Evolutionary conservation across 306 rosid genomes (phyloP).

Genomic region (Ormosia emarginata): DNA sequence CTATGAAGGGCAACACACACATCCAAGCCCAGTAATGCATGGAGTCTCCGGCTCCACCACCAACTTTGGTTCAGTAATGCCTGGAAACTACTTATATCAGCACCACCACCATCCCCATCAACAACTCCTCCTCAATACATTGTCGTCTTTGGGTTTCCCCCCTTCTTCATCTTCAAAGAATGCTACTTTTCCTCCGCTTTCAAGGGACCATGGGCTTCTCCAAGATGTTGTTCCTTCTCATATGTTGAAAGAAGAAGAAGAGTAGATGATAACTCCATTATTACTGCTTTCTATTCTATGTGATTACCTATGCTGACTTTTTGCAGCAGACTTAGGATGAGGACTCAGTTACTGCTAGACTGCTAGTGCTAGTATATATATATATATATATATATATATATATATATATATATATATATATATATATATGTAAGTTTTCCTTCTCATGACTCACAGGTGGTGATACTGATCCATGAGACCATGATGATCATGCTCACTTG

Average conservation of each 20-base stretch:
- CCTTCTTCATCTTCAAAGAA: conserved; percentile 20
- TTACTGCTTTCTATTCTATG: conserved; percentile 10
- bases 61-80: conserved; percentile 28
- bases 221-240: conserved; percentile 74
- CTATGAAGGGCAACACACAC: conserved; percentile 90
- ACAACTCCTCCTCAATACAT: conserved; percentile 24
- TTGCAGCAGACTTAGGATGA: conserved; percentile 29
- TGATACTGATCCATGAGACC: neutral
- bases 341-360: conserved; percentile 23
- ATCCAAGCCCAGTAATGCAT: conserved; percentile 66
- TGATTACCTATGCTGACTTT: conserved; percentile 36
- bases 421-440: conserved; percentile 43
- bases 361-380: neutral
- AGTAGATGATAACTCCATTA: conserved; percentile 27
- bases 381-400: no score
- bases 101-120: conserved; percentile 18
- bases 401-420: no score
- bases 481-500: conserved; percentile 17
- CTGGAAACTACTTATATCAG: conserved; percentile 20
- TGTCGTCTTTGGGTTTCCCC: conserved; percentile 34
- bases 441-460: conserved; percentile 30
- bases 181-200: conserved; percentile 27
- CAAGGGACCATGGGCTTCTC: conserved; percentile 70
- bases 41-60: conserved; percentile 5
- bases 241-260: conserved; percentile 49